Percentiles rank a stretch among this genome's conserved stretches.
These are phyloP conservation scores for Cladobotryum protrusum DNA, from an alignment of 2,329 filamentous ascomycete species.

Conservation along the genomic window DNA sequence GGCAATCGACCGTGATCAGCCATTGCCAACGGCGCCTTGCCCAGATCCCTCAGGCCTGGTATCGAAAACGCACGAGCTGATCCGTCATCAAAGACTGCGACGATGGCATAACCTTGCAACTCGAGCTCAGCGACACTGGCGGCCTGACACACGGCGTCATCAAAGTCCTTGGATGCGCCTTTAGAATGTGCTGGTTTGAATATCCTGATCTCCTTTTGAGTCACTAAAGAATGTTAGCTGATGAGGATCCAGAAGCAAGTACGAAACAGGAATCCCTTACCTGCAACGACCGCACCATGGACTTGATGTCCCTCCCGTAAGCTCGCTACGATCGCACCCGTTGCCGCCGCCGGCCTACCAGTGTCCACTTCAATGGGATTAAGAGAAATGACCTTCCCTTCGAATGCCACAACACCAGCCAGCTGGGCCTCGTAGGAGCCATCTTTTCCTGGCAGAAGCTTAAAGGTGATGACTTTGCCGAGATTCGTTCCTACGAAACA, in stretches of 20 bases:
- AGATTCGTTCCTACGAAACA: conserved; percentile 85
- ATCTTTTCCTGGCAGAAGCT: conserved; percentile 70
- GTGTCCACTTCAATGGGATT: conserved; percentile 73
- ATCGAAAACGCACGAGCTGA: conserved; percentile 75
- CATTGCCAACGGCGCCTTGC: conserved; percentile 57
- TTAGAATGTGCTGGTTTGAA: conserved; percentile 81
- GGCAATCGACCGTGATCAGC: conserved; percentile 68
- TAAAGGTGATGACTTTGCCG: conserved; percentile 83
- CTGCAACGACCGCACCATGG: conserved; percentile 74
- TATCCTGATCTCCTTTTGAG: conserved; percentile 70
- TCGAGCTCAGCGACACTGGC: conserved; percentile 72
- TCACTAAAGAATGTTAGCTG: conserved; percentile 40
- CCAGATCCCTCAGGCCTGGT: conserved; percentile 83
- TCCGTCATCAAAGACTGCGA: conserved; percentile 80
- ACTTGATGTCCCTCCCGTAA: conserved; percentile 69
- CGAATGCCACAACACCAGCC: conserved; percentile 60
- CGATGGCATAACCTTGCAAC: conserved; percentile 68
- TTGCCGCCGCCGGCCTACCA: conserved; percentile 70
- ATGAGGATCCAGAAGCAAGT: not conserved
- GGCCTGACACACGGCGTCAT: conserved; percentile 73
- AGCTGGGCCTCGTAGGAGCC: conserved; percentile 63
- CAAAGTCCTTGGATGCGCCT: conserved; percentile 87
- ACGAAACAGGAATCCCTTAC: conserved; percentile 35
- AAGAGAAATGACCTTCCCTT: conserved; percentile 68
- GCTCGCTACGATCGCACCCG: conserved; percentile 66